A percentile compares a stretch with the other conserved stretches of the same genome.
Evolutionary conservation across 2,329 filamentous ascomycete species (phyloP).

Genomic region (Harringtonia lauricola): DNA sequence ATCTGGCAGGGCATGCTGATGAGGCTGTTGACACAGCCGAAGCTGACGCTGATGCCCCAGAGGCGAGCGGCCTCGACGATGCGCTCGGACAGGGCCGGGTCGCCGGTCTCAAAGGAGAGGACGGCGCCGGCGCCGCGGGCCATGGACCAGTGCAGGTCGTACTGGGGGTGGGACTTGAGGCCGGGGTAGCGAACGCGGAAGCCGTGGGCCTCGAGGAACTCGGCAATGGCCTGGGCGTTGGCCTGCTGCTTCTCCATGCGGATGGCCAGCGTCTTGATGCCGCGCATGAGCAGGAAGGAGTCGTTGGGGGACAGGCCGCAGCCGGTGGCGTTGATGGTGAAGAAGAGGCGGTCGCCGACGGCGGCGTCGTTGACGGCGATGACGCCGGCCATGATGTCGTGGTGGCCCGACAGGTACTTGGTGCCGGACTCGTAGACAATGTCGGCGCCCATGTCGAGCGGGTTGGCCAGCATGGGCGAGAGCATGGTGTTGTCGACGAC

Average conservation of each 20-base stretch:
- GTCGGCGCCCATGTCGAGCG: slow-evolving; percentile 86
- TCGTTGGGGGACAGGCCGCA: slow-evolving; percentile 93
- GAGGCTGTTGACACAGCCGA: slow-evolving; percentile 94
- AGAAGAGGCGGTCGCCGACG: slow-evolving; percentile 83
- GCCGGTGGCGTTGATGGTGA: slow-evolving; percentile 92
- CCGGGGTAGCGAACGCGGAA: slow-evolving; percentile 96
- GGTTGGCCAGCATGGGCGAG: slow-evolving; percentile 86
- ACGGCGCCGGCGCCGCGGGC: slow-evolving; percentile 90
- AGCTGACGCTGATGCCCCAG: slow-evolving; percentile 94
- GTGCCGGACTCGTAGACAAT: slow-evolving; percentile 97
- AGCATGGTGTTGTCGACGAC: slow-evolving; percentile 99
- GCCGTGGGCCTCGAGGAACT: slow-evolving; percentile 81
- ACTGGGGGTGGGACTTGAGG: slow-evolving; percentile 88
- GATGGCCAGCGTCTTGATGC: slow-evolving; percentile 91
- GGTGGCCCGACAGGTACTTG: slow-evolving; percentile 94
- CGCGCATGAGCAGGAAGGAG: slow-evolving; percentile 88
- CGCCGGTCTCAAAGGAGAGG: slow-evolving; percentile 90
- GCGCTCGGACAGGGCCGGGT: slow-evolving; percentile 69
- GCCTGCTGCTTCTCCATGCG: slow-evolving; percentile 98
- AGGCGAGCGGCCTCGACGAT: slow-evolving; percentile 89
- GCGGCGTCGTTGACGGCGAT: slow-evolving; percentile 78
- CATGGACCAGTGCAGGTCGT: slow-evolving; percentile 92
- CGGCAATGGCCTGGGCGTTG: slow-evolving; percentile 82
- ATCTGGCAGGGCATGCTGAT: slow-evolving; percentile 99
- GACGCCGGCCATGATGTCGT: slow-evolving; percentile 98